Conservation (phyloP, 306 rosid genomes). For the Mucuna pruriens region DNA sequence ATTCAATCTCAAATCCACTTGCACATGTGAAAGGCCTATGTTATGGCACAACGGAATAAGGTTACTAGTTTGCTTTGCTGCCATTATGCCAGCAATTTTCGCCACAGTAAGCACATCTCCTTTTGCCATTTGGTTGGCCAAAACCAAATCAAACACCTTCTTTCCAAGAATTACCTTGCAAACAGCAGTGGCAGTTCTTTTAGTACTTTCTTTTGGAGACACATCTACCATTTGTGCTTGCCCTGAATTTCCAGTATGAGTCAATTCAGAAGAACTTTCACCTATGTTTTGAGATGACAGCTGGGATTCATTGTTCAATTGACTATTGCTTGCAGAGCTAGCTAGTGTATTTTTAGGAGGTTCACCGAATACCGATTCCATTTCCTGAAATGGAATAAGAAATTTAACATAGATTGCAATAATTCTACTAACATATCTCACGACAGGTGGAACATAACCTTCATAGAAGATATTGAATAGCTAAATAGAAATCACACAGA, state of each 20-base stretch:
- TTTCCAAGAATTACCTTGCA: constrained; percentile 90
- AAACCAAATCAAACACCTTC: constrained; percentile 84
- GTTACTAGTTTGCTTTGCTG: constrained; percentile 82
- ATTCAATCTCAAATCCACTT: constrained; percentile 67
- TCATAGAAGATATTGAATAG: constrained; percentile 6
- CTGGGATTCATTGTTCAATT: constrained; percentile 41
- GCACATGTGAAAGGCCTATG: constrained; percentile 70
- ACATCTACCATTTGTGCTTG: constrained; percentile 96
- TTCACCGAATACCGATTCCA: constrained; percentile 81
- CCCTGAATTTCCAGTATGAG: constrained; percentile 74
- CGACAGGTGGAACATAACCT: background rate
- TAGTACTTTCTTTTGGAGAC: constrained; percentile 70
- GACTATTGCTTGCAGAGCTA: constrained; percentile 45
- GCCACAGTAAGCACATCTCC: constrained; percentile 94
- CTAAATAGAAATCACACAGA: constrained; percentile 11
- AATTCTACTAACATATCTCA: background rate
- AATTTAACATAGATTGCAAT: background rate
- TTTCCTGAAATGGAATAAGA: constrained; percentile 59
- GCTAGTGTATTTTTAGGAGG: constrained; percentile 54
- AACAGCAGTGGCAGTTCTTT: constrained; percentile 73
- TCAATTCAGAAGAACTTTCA: constrained; percentile 51
- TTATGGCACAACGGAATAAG: constrained; percentile 87
- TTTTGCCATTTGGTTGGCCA: constrained; percentile 63
- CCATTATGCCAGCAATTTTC: constrained; percentile 86
- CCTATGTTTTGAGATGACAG: constrained; percentile 29